Evolutionary conservation across 2,329 filamentous ascomycete genomes (phyloP), one percentile per base, ranked within the genome.

Genomic region (Pseudogymnoascus sp.): DNA sequence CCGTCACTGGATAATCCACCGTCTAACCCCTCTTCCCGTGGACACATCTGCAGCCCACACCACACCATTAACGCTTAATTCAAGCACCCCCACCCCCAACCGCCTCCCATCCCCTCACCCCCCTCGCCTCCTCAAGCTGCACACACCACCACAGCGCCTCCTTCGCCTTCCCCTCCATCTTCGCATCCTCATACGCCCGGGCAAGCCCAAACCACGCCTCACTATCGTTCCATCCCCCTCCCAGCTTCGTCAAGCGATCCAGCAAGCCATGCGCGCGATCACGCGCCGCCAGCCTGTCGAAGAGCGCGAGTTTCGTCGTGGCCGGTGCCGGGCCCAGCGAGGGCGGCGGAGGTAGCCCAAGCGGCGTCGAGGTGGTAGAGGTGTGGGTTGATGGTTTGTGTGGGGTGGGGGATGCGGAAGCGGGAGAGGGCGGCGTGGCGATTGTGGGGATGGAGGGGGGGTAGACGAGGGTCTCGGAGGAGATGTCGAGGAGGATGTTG

Each of bases 81-180:
- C 24, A 60, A 38, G 7, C n/a, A n/a, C 88, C 83, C 19, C 86
- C 85, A 60, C 81, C 81, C 3, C 84, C 87, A 28, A 91, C 81
- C 68, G 83, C 87, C 31, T 80, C 82, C 95, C 93, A 98, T 64
- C 84, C 83, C 63, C 95, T 85, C 59, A 96, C 83, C 0, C 89
- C 91, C 67, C 85, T 86, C 6, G 85, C 86, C 73, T 99, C 93
- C 73, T 98, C 95, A 31, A 99, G 80, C 76, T 97, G 92, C 11
- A 99, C 90, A 70, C 93, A 96, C 92, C 93, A 98, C 95, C 95
- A 98, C 6, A 98, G 81, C 53, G 93, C 91, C 69, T 95, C 89
- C 77, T 93, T 96, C 12, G 95, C 89, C 78, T 93, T 96, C 38
- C 95, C 90, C 1, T 85, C 76, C 77, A 96, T 90, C 0, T 89